Evolutionary conservation across 495 filamentous ascomycete species (phyloP), one percentile per base, ranked within the genome.

Genomic region (Aspergillus affinis): DNA sequence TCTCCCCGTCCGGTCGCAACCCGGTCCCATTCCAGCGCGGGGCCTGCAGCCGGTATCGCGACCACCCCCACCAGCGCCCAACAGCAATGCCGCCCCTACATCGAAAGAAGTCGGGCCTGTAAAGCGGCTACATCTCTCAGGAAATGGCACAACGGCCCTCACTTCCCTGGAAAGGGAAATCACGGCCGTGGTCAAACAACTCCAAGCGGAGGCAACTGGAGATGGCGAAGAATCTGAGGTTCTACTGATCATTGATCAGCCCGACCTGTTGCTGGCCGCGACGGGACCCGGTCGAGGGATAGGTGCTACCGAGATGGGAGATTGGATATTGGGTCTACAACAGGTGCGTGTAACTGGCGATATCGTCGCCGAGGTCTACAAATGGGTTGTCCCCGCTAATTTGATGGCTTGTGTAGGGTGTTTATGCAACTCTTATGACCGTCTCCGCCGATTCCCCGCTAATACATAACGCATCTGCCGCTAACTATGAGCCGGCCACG

Each of bases 371-470:
- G 6, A 19, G 3, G 6, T 55, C 29, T 45, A 18, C 48, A 6
- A 26, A 2, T 49, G n/a, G 13, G 18, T 49, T 1, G 48, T 3
- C 48, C 19, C 18, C 48, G 23, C 45, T 23, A 47, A 56, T 44
- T 18, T 12, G 54, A 27, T 23, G 44, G 54, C 26, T 32, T 56
- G 5, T 48, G 23, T 61, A 80, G 77, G 55, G 67, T 60, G 80
- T 80, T n/a, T 69, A 87, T 61, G 75, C 88, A 19, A 85, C 81
- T 4, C 73, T 96, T 19, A 45, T 94, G 45, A 84, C 88, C 3
- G 57, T 89, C n/a, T 79, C 84, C 53, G 86, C 89, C 32, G 90
- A 93, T 65, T 81, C 82, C 6, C 83, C 90, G 6, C 75, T 96
- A 36, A 76, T 95, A 46, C 77, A 83, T 49, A 75, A 77, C 61